Percentiles rank a stretch among this genome's conserved stretches.
phyloP scores from a whole-genome alignment of 2,329 filamentous ascomycete genomes.

The Diplodia corticola region DNA sequence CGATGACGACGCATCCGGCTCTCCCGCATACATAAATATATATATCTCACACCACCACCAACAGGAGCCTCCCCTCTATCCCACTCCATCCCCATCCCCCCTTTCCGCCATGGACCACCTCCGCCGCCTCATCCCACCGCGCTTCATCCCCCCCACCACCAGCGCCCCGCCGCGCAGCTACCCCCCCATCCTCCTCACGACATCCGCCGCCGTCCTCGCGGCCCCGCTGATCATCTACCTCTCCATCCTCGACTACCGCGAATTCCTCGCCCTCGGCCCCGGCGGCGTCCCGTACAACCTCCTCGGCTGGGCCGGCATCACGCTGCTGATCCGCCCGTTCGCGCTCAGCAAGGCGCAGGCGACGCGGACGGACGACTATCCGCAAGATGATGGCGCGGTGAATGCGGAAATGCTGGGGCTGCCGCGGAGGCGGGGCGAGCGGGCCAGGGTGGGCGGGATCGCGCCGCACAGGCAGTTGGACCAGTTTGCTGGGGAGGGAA shows the following conservation, averaged over 20 bases:
- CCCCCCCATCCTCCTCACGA: too few species aligned
- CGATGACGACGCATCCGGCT: too few species aligned
- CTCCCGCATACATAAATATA: too few species aligned
- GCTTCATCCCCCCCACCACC: not conserved
- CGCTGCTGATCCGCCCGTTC: not conserved
- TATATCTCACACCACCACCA: too few species aligned
- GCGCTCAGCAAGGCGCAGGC: not conserved
- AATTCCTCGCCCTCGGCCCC: not conserved
- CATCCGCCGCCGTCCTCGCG: not conserved
- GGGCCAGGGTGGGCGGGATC: not conserved
- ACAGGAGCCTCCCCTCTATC: too few species aligned
- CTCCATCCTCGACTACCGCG: constrained; percentile 3
- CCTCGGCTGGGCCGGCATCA: not conserved
- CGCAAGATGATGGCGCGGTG: not conserved
- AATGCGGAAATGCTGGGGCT: not conserved
- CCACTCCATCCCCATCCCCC: not conserved
- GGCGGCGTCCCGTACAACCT: constrained; percentile 1
- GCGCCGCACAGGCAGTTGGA: constrained; percentile 3
- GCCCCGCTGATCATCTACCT: not conserved
- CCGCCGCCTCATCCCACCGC: not conserved
- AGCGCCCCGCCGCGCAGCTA: not conserved
- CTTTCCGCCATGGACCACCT: not conserved
- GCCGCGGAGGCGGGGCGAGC: not conserved
- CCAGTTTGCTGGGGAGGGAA: not conserved
- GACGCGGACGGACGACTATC: not conserved